These are phyloP conservation scores for Zasmidium angulare DNA, from an alignment of 2,329 filamentous ascomycete species.

Conservation along the genomic window DNA sequence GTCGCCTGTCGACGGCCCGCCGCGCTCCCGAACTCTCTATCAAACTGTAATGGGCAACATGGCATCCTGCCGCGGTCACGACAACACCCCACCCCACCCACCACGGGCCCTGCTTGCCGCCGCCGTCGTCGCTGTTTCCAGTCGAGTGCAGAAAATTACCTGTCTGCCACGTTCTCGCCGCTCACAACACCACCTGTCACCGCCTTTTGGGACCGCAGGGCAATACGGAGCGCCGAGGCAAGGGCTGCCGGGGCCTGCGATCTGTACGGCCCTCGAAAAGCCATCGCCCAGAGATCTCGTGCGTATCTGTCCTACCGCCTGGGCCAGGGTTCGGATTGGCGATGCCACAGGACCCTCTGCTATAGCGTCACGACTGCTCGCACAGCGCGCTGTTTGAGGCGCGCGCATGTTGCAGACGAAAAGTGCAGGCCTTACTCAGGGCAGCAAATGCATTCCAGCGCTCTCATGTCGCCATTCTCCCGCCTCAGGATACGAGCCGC, in stretches of 20 bases:
- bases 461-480: slow-evolving; percentile 1
- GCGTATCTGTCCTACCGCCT: slow-evolving; percentile 14
- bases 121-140: slow-evolving; percentile 1
- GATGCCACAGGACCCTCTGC: background rate
- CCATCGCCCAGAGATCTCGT: slow-evolving; percentile 25
- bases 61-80: background rate
- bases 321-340: background rate
- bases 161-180: slow-evolving; percentile 28
- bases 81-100: background rate
- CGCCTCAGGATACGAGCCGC: slow-evolving; percentile 19
- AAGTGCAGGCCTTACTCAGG: background rate
- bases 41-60: background rate
- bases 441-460: slow-evolving; percentile 3
- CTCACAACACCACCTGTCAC: slow-evolving; percentile 25
- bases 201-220: slow-evolving; percentile 21
- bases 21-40: background rate
- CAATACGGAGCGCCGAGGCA: slow-evolving; percentile 19
- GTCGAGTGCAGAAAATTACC: slow-evolving; percentile 12
- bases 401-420: slow-evolving; percentile 1
- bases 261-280: slow-evolving; percentile 21
- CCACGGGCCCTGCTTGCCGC: background rate
- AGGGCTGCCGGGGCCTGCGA: slow-evolving; percentile 17
- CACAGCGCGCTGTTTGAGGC: background rate
- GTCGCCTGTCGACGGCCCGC: background rate
- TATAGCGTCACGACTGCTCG: slow-evolving; percentile 9